A percentile compares a stretch with the other conserved stretches of the same genome.
Conservation (phyloP, 352 stramenopile species). For the Globisporangium cystogenes region DNA sequence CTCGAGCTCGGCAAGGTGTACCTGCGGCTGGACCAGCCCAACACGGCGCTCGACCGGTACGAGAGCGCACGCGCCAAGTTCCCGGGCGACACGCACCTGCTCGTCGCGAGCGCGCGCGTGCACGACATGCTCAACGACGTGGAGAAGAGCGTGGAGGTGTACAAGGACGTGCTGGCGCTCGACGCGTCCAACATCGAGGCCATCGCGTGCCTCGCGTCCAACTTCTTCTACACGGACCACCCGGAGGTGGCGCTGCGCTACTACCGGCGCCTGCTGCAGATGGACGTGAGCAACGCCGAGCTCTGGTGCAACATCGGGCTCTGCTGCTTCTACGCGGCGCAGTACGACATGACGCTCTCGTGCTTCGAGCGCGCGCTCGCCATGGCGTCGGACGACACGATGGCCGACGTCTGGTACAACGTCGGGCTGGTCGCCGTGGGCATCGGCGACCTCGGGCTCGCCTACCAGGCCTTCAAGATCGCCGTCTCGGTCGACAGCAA, state of each 20-base stretch:
- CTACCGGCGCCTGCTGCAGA: slow-evolving; percentile 91
- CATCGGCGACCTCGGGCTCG: slow-evolving; percentile 90
- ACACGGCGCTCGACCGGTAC: slow-evolving; percentile 88
- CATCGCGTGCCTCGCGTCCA: slow-evolving; percentile 89
- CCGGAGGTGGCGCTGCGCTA: slow-evolving; percentile 90
- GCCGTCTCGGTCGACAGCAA: slow-evolving; percentile 87
- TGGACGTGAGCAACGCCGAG: slow-evolving; percentile 89
- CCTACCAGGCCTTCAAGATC: slow-evolving; percentile 94
- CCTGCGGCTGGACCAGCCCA: slow-evolving; percentile 91
- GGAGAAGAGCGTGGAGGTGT: slow-evolving; percentile 69
- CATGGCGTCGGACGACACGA: slow-evolving; percentile 85
- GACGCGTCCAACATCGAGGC: slow-evolving; percentile 90
- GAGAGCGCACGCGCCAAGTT: slow-evolving; percentile 61
- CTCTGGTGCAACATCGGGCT: slow-evolving; percentile 94
- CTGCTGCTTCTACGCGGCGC: slow-evolving; percentile 91
- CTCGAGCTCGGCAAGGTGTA: slow-evolving; percentile 95
- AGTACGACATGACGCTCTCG: slow-evolving; percentile 94
- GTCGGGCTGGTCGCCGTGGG: slow-evolving; percentile 90
- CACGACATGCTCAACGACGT: slow-evolving; percentile 91
- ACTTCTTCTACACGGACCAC: slow-evolving; percentile 93
- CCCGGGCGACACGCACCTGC: slow-evolving; percentile 71
- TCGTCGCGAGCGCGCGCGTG: slow-evolving; percentile 85
- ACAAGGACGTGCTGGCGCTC: slow-evolving; percentile 86
- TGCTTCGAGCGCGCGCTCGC: slow-evolving; percentile 90
- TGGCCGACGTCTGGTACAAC: slow-evolving; percentile 95